phyloP scores from a whole-genome alignment of 2,329 filamentous ascomycete genomes.

The Zalaria sp. region DNA sequence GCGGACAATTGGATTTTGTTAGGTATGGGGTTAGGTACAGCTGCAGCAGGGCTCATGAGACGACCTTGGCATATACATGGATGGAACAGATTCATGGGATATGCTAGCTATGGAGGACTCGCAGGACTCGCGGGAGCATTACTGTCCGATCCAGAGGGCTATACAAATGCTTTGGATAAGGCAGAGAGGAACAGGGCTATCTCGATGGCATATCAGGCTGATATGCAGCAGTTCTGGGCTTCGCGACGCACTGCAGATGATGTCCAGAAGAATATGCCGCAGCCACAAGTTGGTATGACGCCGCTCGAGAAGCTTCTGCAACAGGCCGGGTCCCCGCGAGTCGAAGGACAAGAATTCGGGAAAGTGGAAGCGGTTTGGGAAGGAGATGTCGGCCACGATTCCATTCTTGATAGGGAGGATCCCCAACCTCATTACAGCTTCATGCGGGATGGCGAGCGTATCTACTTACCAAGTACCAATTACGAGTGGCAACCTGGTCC shows the following conservation, averaged over 20 bases:
- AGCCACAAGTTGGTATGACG: background rate
- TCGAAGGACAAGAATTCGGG: background rate
- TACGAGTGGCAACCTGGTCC: conserved; percentile 6
- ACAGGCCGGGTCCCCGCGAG: background rate
- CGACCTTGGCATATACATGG: conserved; percentile 1
- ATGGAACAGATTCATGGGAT: conserved; percentile 5
- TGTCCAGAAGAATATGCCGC: no score
- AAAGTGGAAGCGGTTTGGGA: background rate
- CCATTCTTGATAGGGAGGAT: conserved; percentile 5
- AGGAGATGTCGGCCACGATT: background rate
- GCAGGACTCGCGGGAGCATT: background rate
- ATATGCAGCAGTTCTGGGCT: background rate
- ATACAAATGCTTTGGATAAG: background rate
- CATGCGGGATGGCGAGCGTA: conserved; percentile 6
- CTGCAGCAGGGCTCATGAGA: conserved; percentile 1
- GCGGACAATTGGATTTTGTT: conserved; percentile 5
- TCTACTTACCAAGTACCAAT: conserved; percentile 6
- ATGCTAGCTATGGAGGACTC: conserved; percentile 3
- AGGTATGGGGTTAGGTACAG: conserved; percentile 3
- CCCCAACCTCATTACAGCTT: conserved; percentile 7
- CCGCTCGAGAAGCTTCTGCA: conserved; percentile 2
- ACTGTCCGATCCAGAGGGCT: background rate
- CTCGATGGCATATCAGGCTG: background rate
- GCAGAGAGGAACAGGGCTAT: background rate
- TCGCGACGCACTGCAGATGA: background rate